Conservation (phyloP, 352 stramenopile species). For the Globisporangium middletonii region DNA sequence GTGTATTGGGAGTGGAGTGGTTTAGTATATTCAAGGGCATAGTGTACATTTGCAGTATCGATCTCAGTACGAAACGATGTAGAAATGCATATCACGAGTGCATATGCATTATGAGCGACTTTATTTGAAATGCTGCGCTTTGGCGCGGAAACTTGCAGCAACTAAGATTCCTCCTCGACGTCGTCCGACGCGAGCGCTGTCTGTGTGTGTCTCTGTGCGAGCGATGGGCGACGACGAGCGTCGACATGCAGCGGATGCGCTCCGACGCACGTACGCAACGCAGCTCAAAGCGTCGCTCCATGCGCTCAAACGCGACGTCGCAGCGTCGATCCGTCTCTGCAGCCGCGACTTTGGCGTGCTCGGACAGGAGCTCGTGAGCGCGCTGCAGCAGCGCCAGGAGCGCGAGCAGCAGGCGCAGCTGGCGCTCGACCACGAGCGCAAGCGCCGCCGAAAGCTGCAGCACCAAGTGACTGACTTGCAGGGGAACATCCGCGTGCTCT, state of each 20-base stretch:
- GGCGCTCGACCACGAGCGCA: slow-evolving; percentile 50
- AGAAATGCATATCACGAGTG: too few species aligned
- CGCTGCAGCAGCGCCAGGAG: slow-evolving; percentile 27
- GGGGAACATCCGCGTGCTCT: slow-evolving; percentile 73
- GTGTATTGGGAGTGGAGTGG: too few species aligned
- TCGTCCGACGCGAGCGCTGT: too few species aligned
- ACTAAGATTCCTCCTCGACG: too few species aligned
- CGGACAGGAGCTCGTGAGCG: slow-evolving; percentile 47
- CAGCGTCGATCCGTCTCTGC: slow-evolving; percentile 61
- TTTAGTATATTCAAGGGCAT: too few species aligned
- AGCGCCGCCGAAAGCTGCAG: slow-evolving; percentile 33
- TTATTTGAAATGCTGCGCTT: too few species aligned
- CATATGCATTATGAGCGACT: too few species aligned
- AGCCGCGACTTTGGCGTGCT: slow-evolving; percentile 66
- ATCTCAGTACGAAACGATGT: too few species aligned
- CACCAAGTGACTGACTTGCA: slow-evolving; percentile 40
- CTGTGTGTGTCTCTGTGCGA: neutral
- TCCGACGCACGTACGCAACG: slow-evolving; percentile 16
- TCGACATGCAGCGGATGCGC: slow-evolving; percentile 2
- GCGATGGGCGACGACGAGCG: neutral
- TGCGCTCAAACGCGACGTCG: slow-evolving; percentile 57
- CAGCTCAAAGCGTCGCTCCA: slow-evolving; percentile 37
- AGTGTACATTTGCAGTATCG: too few species aligned
- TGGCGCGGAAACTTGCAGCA: too few species aligned
- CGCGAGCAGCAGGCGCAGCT: slow-evolving; percentile 28